phyloP scores from a whole-genome alignment of 306 rosid species.

The Prunus kanzakura region DNA sequence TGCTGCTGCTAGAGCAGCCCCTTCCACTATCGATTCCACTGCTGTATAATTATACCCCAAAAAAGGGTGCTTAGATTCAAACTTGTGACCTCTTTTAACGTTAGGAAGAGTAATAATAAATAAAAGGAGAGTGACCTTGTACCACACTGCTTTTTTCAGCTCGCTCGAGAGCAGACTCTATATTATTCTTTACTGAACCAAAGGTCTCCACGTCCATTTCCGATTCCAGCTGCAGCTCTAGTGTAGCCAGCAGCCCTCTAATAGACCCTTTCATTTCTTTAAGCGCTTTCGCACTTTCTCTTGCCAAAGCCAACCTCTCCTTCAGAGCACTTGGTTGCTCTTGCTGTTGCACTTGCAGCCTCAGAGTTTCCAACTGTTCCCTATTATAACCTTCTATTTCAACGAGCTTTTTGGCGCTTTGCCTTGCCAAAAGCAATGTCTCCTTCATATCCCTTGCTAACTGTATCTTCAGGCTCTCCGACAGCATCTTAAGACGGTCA shows the following conservation, averaged over 20 bases:
- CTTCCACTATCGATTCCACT: background rate
- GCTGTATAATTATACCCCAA: background rate
- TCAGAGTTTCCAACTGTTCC: background rate
- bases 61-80: no score
- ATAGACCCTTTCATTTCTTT: no score
- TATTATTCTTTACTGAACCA: no score
- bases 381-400: background rate
- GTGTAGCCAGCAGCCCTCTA: no score
- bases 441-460: background rate
- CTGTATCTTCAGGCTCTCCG: background rate
- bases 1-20: constrained; percentile 2
- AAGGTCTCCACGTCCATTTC: no score
- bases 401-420: background rate
- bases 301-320: background rate
- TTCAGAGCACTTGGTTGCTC: background rate
- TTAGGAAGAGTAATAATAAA: no score
- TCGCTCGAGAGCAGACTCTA: no score
- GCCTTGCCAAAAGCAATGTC: background rate
- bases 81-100: background rate
- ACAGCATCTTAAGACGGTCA: background rate
- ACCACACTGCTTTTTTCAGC: no score
- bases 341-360: background rate
- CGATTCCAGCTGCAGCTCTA: no score
- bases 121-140: no score
- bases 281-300: background rate